Percentiles rank a stretch among this genome's conserved stretches.
These are phyloP conservation scores for Syzygium aqueum DNA, from an alignment of 345 rosid genomes.

Conservation along the genomic window DNA sequence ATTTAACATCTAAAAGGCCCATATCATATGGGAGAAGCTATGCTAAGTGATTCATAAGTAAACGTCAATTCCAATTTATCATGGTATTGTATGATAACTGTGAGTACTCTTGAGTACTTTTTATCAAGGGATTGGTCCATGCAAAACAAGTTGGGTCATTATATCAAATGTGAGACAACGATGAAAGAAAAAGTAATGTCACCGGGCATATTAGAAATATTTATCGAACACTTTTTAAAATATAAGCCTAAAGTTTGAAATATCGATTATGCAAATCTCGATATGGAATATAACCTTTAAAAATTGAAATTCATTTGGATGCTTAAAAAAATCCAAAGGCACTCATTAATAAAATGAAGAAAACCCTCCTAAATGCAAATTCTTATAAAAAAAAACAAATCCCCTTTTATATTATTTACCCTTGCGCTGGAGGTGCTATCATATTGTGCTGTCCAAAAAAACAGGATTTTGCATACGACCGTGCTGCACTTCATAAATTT, in stretches of 20 bases:
- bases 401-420: background rate
- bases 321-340: background rate
- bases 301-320: background rate
- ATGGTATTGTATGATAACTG: background rate
- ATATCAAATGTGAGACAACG: fast-evolving
- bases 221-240: background rate
- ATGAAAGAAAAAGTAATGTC: background rate
- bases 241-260: background rate
- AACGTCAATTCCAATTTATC: background rate
- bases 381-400: background rate
- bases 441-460: background rate
- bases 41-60: background rate
- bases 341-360: background rate
- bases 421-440: background rate
- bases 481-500: background rate
- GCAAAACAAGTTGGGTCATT: background rate
- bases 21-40: background rate
- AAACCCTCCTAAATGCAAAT: background rate
- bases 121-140: background rate
- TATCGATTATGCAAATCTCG: background rate
- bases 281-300: background rate
- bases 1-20: background rate
- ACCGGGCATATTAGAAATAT: background rate
- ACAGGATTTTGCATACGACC: background rate
- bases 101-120: background rate